These are phyloP conservation scores for Litchi chinensis DNA, from an alignment of 345 rosid genomes.

Conservation along the genomic window DNA sequence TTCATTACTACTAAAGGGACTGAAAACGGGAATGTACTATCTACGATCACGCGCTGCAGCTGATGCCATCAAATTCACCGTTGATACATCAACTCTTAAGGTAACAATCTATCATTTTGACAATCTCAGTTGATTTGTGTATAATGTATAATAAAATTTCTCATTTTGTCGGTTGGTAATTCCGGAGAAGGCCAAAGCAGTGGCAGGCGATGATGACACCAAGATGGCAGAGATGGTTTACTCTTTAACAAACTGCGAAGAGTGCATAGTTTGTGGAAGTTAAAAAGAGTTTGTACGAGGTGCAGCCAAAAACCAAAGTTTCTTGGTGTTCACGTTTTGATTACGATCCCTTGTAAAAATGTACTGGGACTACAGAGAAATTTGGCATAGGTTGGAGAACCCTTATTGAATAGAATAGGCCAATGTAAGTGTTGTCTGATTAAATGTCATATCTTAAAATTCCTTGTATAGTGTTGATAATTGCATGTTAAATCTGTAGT, in stretches of 20 bases:
- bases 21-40: conserved; percentile 93
- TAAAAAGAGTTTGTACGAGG: conserved; percentile 17
- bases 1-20: conserved; percentile 40
- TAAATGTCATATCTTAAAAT: not conserved
- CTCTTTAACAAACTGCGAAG: conserved; percentile 78
- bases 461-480: conserved; percentile 6
- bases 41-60: conserved; percentile 84
- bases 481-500: not conserved
- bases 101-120: conserved; percentile 35
- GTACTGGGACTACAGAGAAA: not conserved
- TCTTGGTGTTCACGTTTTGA: not conserved
- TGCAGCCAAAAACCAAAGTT: not conserved
- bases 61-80: conserved; percentile 92
- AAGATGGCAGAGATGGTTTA: conserved; percentile 87
- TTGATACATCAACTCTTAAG: conserved; percentile 63
- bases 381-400: not conserved
- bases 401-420: not conserved
- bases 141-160: conserved; percentile 17
- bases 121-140: not conserved
- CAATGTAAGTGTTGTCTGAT: not conserved
- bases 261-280: conserved; percentile 88
- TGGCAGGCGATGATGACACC: conserved; percentile 39
- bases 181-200: conserved; percentile 43
- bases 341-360: not conserved
- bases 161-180: conserved; percentile 15